Conservation (phyloP, 179 eudicot species). For the Spergularia azorica region DNA sequence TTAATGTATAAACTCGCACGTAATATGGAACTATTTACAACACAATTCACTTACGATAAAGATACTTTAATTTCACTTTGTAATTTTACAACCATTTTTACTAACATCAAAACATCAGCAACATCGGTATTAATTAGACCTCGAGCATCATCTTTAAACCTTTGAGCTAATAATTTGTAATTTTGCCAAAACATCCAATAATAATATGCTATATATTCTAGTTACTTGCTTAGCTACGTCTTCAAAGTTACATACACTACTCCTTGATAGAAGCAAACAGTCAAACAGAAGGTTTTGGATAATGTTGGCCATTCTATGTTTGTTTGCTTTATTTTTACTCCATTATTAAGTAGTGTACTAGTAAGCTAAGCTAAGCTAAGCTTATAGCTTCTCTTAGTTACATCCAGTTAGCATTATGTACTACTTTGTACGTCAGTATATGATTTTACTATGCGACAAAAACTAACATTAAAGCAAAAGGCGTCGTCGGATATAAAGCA, state of each 20-base stretch:
- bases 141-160: too few relatives aligned
- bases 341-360: neutral
- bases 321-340: neutral
- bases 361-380: neutral
- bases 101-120: too few relatives aligned
- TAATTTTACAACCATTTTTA: too few relatives aligned
- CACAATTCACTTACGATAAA: too few relatives aligned
- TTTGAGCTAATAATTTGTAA: neutral
- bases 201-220: too few relatives aligned
- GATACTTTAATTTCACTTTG: too few relatives aligned
- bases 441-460: slow-evolving; percentile 9
- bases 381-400: too few relatives aligned
- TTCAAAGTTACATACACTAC: neutral
- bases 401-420: neutral
- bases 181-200: neutral
- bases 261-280: neutral
- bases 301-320: neutral
- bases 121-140: too few relatives aligned
- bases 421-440: neutral
- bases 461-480: slow-evolving; percentile 8
- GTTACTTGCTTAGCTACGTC: neutral
- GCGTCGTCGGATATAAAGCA: neutral
- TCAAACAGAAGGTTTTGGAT: neutral
- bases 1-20: too few relatives aligned
- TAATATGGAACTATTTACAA: too few relatives aligned